Percentiles rank a stretch among this genome's conserved stretches.
These are phyloP conservation scores for Saccharomycopsis guyanensis DNA, from an alignment of 805 yeast genomes.

Conservation along the genomic window DNA sequence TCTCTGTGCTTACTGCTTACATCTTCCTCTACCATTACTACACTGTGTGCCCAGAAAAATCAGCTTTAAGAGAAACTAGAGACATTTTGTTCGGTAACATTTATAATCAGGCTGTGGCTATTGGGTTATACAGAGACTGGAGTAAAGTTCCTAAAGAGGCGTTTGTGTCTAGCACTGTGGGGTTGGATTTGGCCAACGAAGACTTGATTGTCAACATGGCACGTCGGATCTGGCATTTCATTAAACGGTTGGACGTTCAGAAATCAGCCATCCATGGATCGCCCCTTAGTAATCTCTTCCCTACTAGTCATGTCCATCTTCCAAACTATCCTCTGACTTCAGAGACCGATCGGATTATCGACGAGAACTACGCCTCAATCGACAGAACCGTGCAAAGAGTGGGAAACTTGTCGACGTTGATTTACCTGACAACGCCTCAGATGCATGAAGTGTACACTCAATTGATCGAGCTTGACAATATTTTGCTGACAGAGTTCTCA, in stretches of 20 bases:
- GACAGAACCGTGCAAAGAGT: neutral
- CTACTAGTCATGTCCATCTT: neutral
- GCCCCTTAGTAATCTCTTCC: neutral
- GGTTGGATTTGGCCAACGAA: neutral
- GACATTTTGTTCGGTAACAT: conserved; percentile 2
- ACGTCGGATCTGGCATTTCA: neutral
- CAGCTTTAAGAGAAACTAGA: neutral
- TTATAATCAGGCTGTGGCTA: conserved; percentile 2
- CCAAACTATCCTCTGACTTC: neutral
- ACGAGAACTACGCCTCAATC: neutral
- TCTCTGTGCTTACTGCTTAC: conserved; percentile 5
- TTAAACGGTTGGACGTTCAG: neutral
- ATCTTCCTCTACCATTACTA: conserved; percentile 9
- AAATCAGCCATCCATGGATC: neutral
- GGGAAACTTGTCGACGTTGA: neutral
- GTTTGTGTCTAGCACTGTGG: neutral
- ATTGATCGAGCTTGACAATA: neutral
- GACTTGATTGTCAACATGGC: neutral
- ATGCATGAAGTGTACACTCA: neutral
- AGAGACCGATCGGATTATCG: neutral
- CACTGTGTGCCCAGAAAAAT: conserved; percentile 11
- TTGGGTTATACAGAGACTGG: conserved; percentile 17
- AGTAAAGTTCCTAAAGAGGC: neutral
- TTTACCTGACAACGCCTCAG: neutral
- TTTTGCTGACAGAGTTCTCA: neutral